Evolutionary conservation across 148 eudicot genomes (phyloP).

Genomic region (Linanthus parryae): DNA sequence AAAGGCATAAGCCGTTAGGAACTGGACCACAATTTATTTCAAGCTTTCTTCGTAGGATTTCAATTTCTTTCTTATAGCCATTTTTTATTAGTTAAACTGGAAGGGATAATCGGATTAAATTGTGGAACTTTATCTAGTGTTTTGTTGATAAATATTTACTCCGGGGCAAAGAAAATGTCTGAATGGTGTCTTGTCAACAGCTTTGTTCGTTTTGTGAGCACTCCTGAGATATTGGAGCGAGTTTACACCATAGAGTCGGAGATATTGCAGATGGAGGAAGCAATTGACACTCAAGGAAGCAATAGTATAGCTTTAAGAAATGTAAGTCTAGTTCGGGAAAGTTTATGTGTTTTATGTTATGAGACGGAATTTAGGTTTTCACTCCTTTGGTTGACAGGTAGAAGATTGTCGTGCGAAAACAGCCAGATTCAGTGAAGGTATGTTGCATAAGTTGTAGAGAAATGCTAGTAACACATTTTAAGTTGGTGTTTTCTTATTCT

Average conservation of each 20-base stretch:
- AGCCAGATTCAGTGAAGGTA: conserved; percentile 52
- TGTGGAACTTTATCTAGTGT: no score
- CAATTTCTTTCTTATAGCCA: no score
- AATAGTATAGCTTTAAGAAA: conserved; percentile 32
- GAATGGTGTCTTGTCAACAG: conserved; percentile 27
- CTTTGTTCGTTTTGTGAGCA: conserved; percentile 99
- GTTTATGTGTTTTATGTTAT: conserved; percentile 3
- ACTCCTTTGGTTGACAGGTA: conserved; percentile 31
- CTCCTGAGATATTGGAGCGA: conserved; percentile 94
- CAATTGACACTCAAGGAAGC: conserved; percentile 61
- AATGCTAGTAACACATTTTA: no score
- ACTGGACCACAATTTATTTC: no score
- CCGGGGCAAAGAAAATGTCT: no score
- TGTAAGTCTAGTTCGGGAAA: conserved; percentile 30
- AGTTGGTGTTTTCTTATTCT: no score
- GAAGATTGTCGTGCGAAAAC: conserved; percentile 41
- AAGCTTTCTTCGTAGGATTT: no score
- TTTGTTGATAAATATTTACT: no score
- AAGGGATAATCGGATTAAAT: no score
- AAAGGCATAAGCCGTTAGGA: no score
- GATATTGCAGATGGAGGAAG: conserved; percentile 82
- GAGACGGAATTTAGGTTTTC: neutral
- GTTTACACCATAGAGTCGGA: conserved; percentile 90
- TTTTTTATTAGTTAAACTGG: no score
- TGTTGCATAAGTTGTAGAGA: no score